phyloP scores from a whole-genome alignment of 306 rosid genomes.

The Alnus rubra region DNA sequence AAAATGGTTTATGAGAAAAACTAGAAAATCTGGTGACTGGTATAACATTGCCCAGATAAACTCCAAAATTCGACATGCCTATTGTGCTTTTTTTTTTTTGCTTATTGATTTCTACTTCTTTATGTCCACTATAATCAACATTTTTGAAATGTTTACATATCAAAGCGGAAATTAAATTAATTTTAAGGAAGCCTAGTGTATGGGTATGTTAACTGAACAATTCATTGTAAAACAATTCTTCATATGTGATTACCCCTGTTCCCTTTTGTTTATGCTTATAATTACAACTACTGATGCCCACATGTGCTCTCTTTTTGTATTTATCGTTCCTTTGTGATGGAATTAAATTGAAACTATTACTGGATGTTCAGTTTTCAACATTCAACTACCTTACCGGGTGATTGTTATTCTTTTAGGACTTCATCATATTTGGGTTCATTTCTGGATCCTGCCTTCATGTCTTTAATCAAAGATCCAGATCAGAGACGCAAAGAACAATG shows the following conservation, averaged over 20 bases:
- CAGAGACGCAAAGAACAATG: conserved; percentile 94
- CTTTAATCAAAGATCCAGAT: conserved; percentile 97
- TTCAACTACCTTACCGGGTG: conserved; percentile 14
- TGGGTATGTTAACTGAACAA: background rate
- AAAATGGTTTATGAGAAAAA: no score
- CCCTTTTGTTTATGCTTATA: conserved; percentile 1
- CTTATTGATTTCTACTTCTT: background rate
- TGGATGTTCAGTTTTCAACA: conserved; percentile 13
- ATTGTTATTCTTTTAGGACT: conserved; percentile 54
- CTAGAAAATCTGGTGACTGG: no score
- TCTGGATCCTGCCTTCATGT: conserved; percentile 99
- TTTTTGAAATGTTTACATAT: background rate
- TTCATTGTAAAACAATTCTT: background rate
- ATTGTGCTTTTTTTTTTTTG: background rate
- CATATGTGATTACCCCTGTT: background rate
- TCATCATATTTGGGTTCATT: conserved; percentile 74
- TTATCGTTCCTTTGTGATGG: conserved; percentile 8
- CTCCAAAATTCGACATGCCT: no score
- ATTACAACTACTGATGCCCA: conserved; percentile 15
- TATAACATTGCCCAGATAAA: no score
- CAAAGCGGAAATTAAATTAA: background rate
- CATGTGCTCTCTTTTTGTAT: background rate
- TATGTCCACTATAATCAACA: background rate
- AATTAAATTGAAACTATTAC: background rate
- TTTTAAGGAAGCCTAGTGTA: background rate